These are phyloP conservation scores for Pseudogymnoascus verrucosus DNA, from an alignment of 2,329 filamentous ascomycete species.

Conservation along the genomic window DNA sequence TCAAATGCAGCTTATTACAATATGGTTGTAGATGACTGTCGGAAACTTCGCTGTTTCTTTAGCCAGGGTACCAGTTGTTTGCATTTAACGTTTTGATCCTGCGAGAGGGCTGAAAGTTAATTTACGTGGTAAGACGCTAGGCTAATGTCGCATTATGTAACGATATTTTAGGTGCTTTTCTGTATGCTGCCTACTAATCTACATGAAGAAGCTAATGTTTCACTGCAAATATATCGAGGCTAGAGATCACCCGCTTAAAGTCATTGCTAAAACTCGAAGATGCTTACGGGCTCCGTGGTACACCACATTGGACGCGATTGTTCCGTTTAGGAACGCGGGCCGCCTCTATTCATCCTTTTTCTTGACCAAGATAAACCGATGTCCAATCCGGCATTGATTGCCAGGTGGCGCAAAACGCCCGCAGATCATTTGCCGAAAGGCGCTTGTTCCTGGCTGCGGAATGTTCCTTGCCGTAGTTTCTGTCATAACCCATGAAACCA, in stretches of 20 bases:
- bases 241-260: not conserved
- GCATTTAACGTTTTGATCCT: no score
- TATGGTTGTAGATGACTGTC: no score
- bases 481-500: not conserved
- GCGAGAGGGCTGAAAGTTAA: no score
- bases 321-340: not conserved
- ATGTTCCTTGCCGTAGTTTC: not conserved
- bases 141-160: not conserved
- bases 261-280: not conserved
- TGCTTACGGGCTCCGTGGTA: not conserved
- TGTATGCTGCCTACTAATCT: not conserved
- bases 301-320: not conserved
- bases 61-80: no score
- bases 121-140: no score
- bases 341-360: not conserved
- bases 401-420: not conserved
- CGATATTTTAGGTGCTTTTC: not conserved
- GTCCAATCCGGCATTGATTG: not conserved
- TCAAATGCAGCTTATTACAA: no score
- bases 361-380: not conserved
- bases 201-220: not conserved
- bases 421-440: not conserved
- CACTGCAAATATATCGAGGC: not conserved
- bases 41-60: no score
- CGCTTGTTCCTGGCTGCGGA: not conserved